Percentiles rank a stretch among this genome's conserved stretches.
Conservation (phyloP, 2,329 filamentous ascomycete genomes). For the Catunica adiposa region DNA sequence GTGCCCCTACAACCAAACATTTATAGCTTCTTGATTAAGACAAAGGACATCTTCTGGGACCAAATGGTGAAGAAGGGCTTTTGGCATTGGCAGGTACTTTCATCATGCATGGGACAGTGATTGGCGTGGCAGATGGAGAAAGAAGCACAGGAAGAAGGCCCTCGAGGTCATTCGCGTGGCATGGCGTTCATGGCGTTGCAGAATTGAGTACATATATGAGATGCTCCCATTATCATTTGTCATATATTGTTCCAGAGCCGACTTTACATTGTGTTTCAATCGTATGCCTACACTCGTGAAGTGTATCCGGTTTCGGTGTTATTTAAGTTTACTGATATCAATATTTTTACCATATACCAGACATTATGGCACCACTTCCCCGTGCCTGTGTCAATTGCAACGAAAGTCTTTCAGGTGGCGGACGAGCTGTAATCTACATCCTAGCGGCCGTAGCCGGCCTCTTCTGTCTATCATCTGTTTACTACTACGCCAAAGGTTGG, state of each 20-base stretch:
- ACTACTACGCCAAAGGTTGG: slow-evolving; percentile 12
- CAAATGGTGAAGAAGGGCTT: neutral
- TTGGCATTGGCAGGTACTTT: neutral
- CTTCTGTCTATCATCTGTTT: slow-evolving; percentile 7
- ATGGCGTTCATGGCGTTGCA: neutral
- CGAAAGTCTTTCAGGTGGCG: neutral
- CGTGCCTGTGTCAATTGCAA: neutral
- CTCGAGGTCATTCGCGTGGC: neutral
- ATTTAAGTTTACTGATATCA: too few relatives aligned
- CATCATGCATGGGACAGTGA: neutral
- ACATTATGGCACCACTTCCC: neutral
- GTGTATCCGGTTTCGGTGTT: too few relatives aligned
- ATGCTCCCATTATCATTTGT: neutral
- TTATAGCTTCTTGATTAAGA: neutral
- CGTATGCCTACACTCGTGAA: too few relatives aligned
- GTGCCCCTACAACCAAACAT: neutral
- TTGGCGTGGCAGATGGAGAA: neutral
- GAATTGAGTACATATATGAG: neutral
- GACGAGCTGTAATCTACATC: slow-evolving; percentile 5
- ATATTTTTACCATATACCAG: neutral
- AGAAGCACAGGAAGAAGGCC: neutral
- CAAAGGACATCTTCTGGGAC: neutral
- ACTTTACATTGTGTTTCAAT: too few relatives aligned
- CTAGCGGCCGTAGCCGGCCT: neutral
- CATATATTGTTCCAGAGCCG: too few relatives aligned